Evolutionary conservation across 108 stramenopile genomes (phyloP), one percentile per base, ranked within the genome.

Genomic region (Stephanodiscus minutulus): DNA sequence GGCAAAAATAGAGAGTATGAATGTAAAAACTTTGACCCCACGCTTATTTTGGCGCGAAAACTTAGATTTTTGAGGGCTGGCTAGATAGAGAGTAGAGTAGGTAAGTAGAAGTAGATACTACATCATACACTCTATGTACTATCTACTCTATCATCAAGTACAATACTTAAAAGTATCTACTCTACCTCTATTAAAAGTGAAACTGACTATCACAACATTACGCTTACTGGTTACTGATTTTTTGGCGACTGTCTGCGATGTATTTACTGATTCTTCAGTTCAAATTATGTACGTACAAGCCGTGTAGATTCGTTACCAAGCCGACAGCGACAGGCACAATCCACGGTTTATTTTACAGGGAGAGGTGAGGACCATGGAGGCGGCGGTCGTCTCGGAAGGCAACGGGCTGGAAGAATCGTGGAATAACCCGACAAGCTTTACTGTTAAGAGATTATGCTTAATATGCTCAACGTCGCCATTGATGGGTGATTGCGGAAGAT

Each of bases 311-410:
- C 22, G 22, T 18, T 22, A 18, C 53, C 18, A 24, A 18, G 43
- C 7, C 43, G 43, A 44, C 17, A 20, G 20, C 18, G 8, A 8
- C 50, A 52, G 20, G 18, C 17, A 52, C n/a, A 22, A 3, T 54
- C 1, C 3, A 3, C 27, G 28, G 15, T 8, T 11, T 39, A 39
- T 39, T 39, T 39, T 39, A 39, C 11, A 9, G 39, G 39, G 12
- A 28, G 50, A 66, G 66, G 66, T 66, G 37, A 66, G 50, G 37
- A 66, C 66, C 66, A 66, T 66, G 66, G 52, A 11, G 65, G 52
- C 66, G 50, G 55, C 27, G 15, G 55, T 21, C 18, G 50, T 15
- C 50, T 52, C 28, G 55, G 12, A 56, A 28, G 55, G 27, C 28
- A 56, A 5, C 22, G 15, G 55, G 27, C 28, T 0, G 55, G 55